Evolutionary conservation across 208 protist species (phyloP).

Genomic region (Wallacemonas collosoma): DNA sequence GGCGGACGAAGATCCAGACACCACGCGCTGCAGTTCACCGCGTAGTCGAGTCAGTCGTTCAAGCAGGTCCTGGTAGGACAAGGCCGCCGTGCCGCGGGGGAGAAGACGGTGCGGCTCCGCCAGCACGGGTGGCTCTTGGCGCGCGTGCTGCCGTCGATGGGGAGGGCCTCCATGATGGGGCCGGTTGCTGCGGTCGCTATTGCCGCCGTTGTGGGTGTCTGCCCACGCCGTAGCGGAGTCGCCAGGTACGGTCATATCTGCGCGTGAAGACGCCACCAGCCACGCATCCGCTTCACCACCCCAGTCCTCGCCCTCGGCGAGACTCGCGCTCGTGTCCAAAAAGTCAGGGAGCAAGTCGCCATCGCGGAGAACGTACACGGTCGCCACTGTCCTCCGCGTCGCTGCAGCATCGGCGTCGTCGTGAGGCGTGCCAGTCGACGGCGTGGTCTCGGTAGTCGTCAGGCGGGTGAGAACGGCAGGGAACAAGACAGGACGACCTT

Average conservation of each 20-base stretch:
- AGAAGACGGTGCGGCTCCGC: slow-evolving; percentile 42
- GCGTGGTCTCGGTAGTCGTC: background rate
- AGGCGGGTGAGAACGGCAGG: slow-evolving; percentile 53
- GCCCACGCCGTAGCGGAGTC: slow-evolving; percentile 13
- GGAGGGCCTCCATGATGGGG: background rate
- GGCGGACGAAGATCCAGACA: background rate
- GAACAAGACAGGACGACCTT: slow-evolving; percentile 49
- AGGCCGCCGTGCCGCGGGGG: slow-evolving; percentile 58
- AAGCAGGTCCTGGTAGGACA: slow-evolving; percentile 69
- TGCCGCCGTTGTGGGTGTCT: background rate
- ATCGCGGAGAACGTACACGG: slow-evolving; percentile 65
- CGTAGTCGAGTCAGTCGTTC: slow-evolving; percentile 28
- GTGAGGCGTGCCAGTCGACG: no score
- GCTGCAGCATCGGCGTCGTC: background rate
- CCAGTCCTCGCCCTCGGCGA: slow-evolving; percentile 24
- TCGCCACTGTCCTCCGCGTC: slow-evolving; percentile 20
- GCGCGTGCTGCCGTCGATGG: slow-evolving; percentile 11
- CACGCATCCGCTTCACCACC: slow-evolving; percentile 52
- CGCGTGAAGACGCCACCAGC: slow-evolving; percentile 28
- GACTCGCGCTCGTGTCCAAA: slow-evolving; percentile 47
- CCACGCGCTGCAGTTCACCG: slow-evolving; percentile 19
- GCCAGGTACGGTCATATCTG: slow-evolving; percentile 7
- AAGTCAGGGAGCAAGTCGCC: slow-evolving; percentile 75
- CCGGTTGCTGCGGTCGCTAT: background rate
- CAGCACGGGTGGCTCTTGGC: slow-evolving; percentile 13